Conservation (phyloP, 2,329 filamentous ascomycete genomes). For the Cladorrhinum sp. region DNA sequence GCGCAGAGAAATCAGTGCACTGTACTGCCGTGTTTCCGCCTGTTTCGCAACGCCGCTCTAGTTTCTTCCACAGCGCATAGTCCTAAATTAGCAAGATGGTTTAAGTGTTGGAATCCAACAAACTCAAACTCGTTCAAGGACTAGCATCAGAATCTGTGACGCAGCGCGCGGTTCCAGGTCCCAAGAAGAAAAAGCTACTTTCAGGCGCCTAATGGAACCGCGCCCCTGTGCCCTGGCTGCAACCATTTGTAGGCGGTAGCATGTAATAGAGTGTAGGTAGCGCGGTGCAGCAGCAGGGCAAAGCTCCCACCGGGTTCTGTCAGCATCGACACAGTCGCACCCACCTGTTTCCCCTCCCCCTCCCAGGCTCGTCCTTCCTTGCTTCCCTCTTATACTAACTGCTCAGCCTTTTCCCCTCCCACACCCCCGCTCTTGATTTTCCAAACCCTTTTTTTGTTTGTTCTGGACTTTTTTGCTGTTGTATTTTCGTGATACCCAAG, state of each 20-base stretch:
- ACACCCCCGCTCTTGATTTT: constrained; percentile 15
- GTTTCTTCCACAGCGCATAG: neutral
- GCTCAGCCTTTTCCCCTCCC: constrained; percentile 16
- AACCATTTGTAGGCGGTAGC: constrained; percentile 6
- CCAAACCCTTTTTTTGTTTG: constrained; percentile 4
- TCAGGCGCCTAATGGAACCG: neutral
- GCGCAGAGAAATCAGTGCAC: neutral
- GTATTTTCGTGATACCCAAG: constrained; percentile 14
- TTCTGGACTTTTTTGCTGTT: constrained; percentile 6
- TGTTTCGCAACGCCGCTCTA: constrained; percentile 16
- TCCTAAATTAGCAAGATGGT: constrained; percentile 14
- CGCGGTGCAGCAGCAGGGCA: constrained; percentile 8
- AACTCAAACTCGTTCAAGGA: neutral
- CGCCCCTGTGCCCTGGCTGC: neutral
- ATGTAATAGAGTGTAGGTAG: constrained; percentile 9
- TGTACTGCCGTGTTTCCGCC: constrained; percentile 5
- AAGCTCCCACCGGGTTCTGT: constrained; percentile 11
- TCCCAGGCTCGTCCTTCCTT: neutral
- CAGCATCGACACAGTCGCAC: neutral
- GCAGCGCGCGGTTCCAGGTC: neutral
- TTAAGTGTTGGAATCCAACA: constrained; percentile 10
- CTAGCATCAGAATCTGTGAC: neutral
- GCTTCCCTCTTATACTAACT: constrained; percentile 15
- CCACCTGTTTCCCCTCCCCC: neutral
- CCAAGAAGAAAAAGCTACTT: neutral